A percentile compares a stretch with the other conserved stretches of the same genome.
Evolutionary conservation across 1,139 yeast genomes (phyloP).

Genomic region (Candida albicans): DNA sequence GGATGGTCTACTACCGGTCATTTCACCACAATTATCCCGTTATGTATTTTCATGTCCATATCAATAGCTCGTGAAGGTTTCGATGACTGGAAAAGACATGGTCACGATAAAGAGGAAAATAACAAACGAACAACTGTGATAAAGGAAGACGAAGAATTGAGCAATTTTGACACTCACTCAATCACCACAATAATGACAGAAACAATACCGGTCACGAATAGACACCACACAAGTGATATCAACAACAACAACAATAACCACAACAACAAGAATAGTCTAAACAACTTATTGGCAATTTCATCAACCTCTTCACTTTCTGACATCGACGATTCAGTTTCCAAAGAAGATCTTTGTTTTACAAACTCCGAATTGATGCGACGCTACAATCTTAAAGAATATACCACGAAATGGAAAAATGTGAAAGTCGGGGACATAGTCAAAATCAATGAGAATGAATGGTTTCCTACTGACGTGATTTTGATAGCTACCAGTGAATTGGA

Average conservation of each 20-base stretch:
- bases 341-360: slow-evolving; percentile 17
- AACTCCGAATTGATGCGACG: slow-evolving; percentile 29
- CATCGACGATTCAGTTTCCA: slow-evolving; percentile 5
- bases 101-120: slow-evolving; percentile 84
- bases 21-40: slow-evolving; percentile 90
- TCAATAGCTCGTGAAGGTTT: slow-evolving; percentile 91
- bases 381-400: slow-evolving; percentile 34
- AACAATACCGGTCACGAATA: slow-evolving; percentile 22
- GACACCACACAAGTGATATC: neutral
- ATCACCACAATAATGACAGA: slow-evolving; percentile 40
- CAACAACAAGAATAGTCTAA: neutral
- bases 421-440: slow-evolving; percentile 82
- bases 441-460: slow-evolving; percentile 79
- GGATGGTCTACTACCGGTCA: slow-evolving; percentile 98
- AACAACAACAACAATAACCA: no score
- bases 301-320: slow-evolving; percentile 16
- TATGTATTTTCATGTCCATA: slow-evolving; percentile 81
- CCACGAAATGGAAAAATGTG: slow-evolving; percentile 68
- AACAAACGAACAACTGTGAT: slow-evolving; percentile 53
- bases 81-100: slow-evolving; percentile 88
- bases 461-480: slow-evolving; percentile 85
- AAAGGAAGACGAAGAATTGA: slow-evolving; percentile 28
- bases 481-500: slow-evolving; percentile 63
- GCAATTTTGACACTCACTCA: slow-evolving; percentile 37
- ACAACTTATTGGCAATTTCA: slow-evolving; percentile 6